Evolutionary conservation across 2,329 filamentous ascomycete species (phyloP).

Genomic region (Fusarium devonianum): DNA sequence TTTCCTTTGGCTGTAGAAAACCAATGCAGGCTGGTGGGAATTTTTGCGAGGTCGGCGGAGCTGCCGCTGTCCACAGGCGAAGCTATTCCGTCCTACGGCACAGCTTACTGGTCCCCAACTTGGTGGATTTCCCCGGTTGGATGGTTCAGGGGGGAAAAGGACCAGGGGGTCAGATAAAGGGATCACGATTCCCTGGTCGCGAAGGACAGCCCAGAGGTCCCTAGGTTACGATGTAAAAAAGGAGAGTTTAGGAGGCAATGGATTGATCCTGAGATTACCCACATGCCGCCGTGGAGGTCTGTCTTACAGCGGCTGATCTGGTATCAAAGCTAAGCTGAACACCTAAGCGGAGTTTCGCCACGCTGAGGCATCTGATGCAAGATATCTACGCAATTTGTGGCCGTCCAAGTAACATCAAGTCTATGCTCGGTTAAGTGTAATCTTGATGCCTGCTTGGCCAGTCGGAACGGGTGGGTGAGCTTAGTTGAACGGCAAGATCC

Average conservation of each 20-base stretch:
- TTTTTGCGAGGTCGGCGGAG: conserved; percentile 32
- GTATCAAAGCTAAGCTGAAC: conserved; percentile 5
- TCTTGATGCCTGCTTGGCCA: conserved; percentile 34
- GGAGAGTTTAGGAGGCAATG: conserved; percentile 15
- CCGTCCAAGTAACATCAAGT: conserved; percentile 10
- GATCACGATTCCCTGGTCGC: conserved; percentile 32
- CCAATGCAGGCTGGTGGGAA: conserved; percentile 31
- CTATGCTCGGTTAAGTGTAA: conserved; percentile 8
- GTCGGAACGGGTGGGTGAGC: conserved; percentile 30
- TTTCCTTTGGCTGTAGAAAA: conserved; percentile 11
- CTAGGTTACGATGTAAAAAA: no score
- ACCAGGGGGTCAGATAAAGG: conserved; percentile 29
- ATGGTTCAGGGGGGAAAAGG: conserved; percentile 21
- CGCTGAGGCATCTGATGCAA: conserved; percentile 17
- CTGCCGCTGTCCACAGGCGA: conserved; percentile 27
- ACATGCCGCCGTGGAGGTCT: not conserved
- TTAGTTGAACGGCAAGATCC: conserved; percentile 29
- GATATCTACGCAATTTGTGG: conserved; percentile 23
- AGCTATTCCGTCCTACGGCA: conserved; percentile 26
- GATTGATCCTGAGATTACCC: conserved; percentile 12
- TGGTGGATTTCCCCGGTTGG: conserved; percentile 36
- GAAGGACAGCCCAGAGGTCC: no score
- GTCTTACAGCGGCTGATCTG: conserved; percentile 9
- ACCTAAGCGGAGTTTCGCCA: conserved; percentile 26
- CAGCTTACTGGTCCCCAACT: conserved; percentile 33